A percentile compares a stretch with the other conserved stretches of the same genome.
Conservation (phyloP, 202 grass and related monocot genomes). For the Elaeis oleifera region DNA sequence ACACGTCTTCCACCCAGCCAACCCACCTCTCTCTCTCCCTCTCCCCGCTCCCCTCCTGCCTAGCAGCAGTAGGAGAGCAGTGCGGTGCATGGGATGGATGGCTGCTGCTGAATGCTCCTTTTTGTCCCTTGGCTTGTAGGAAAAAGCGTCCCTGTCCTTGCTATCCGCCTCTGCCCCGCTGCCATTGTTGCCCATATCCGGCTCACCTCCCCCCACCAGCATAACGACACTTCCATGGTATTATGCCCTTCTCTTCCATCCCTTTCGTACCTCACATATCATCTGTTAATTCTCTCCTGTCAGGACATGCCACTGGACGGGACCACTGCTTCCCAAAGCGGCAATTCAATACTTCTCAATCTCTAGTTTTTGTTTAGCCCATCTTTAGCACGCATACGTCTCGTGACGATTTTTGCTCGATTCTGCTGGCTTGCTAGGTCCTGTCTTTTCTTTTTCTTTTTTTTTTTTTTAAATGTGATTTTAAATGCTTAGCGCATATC, state of each 20-base stretch:
- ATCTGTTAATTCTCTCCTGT: slow-evolving; percentile 1
- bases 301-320: not conserved
- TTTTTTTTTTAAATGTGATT: no score
- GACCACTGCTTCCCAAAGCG: no score
- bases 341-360: no score
- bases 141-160: slow-evolving; percentile 19
- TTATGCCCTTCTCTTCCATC: not conserved
- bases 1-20: no score
- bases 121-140: slow-evolving; percentile 43
- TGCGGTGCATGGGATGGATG: no score
- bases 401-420: no score
- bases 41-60: not conserved
- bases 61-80: not conserved
- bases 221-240: slow-evolving; percentile 11
- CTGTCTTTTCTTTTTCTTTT: no score
- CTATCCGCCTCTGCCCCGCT: not conserved
- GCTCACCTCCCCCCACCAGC: not conserved
- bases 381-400: no score
- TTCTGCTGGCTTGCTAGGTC: no score
- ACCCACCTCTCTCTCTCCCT: not conserved
- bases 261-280: not conserved
- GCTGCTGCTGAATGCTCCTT: slow-evolving; percentile 41
- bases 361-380: no score
- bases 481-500: no score
- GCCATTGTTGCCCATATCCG: not conserved